phyloP scores from a whole-genome alignment of 2,329 filamentous ascomycete genomes.

The Alternaria tenuissima region DNA sequence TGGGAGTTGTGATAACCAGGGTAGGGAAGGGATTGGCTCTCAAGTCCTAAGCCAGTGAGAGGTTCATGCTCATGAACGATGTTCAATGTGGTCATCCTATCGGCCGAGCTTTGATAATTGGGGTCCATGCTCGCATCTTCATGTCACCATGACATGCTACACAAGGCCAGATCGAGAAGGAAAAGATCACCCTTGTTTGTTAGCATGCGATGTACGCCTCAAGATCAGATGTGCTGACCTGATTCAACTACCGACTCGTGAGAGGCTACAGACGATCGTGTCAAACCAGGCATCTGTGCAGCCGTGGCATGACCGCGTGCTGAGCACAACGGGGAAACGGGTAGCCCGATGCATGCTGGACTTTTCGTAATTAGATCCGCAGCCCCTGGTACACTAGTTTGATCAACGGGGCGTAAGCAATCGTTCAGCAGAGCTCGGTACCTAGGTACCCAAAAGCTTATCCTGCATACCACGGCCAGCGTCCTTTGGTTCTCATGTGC shows the following conservation, averaged over 20 bases:
- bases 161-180: background rate
- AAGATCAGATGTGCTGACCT: background rate
- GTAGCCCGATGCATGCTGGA: background rate
- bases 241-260: background rate
- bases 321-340: background rate
- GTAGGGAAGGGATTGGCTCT: background rate
- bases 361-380: background rate
- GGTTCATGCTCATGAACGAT: background rate
- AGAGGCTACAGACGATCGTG: background rate
- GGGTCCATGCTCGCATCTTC: background rate
- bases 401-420: background rate
- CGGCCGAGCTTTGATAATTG: background rate
- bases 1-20: background rate
- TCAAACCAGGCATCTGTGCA: background rate
- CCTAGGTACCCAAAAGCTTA: background rate
- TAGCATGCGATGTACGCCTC: background rate
- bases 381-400: background rate
- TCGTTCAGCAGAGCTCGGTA: background rate
- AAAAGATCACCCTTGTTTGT: too few relatives aligned
- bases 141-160: background rate
- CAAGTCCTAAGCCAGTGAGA: background rate
- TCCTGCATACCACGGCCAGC: background rate
- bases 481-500: background rate
- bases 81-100: background rate
- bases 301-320: background rate